Evolutionary conservation across 192 early-diverging fungal genomes (phyloP), one percentile per base, ranked within the genome.

Genomic region (Dimargaris xerosporica): DNA sequence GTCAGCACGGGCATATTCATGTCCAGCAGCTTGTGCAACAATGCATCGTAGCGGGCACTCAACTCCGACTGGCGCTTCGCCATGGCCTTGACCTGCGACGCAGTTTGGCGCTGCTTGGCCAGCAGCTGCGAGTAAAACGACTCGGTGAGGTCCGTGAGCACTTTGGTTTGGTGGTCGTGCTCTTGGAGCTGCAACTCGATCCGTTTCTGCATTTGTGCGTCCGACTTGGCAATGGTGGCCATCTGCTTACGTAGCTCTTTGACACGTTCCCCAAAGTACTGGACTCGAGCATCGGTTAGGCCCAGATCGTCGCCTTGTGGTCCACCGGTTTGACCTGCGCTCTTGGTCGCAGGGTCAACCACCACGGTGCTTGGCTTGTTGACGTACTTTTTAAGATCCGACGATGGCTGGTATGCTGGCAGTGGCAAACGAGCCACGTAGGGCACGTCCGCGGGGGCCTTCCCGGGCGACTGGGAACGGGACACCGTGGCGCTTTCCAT

Each of bases 1-100:
- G 58, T 60, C 19, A 60, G 41, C n/a, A 60, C 42, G 19, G 58
- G 58, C 58, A 42, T 30, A 41, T 60, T 60, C 7, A 60, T 41
- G n/a, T 60, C 58, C 28, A 44, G 9, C n/a, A 60, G 39, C n/a
- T 60, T 60, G 17, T 43, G 58, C 39, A 60, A 23, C n/a, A 60
- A 21, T 9, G 21, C 34, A 43, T 60, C 58, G 39, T 60, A 60
- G 3, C 58, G 58, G 41, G n/a, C 16, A 19, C 12, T 13, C 6
- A 60, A 7, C 5, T 60, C 58, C 5, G 16, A 17, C 41, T 60
- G 58, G n/a, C n/a, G 16, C 9, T 43, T 9, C 2, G 21, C 34
- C 3, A 43, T 5, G 5, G 34, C n/a, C 30, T 60, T n/a, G 26
- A n/a, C 41, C 13, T 26, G 31, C 6, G 39, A 17, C 41, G 23